These are phyloP conservation scores for Cystoderma amianthinum DNA, from an alignment of 768 basidiomycete genomes.

Conservation along the genomic window DNA sequence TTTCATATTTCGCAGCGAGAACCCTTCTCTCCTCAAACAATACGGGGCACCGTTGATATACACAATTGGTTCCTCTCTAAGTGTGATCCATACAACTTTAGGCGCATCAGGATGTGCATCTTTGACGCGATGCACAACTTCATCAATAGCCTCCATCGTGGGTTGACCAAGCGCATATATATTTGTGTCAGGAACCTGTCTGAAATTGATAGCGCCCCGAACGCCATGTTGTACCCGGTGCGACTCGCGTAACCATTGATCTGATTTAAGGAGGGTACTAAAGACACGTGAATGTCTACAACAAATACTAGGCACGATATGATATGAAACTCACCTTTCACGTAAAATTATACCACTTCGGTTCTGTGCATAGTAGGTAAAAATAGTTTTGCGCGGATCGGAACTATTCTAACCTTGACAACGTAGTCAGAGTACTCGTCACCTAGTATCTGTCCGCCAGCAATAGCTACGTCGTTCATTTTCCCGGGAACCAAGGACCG, in stretches of 20 bases:
- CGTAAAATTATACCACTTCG: constrained; percentile 92
- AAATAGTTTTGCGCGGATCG: not conserved
- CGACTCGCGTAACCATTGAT: constrained; percentile 81
- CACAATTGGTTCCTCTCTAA: constrained; percentile 89
- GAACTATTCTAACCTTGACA: constrained; percentile 52
- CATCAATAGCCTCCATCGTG: constrained; percentile 77
- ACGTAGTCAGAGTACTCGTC: constrained; percentile 97
- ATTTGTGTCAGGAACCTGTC: constrained; percentile 70
- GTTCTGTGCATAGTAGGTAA: constrained; percentile 40
- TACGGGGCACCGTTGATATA: constrained; percentile 93
- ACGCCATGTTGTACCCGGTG: constrained; percentile 60
- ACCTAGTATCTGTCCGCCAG: constrained; percentile 81
- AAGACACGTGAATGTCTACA: not conserved
- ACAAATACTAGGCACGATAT: not conserved
- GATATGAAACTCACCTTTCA: constrained; percentile 52
- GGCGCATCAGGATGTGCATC: constrained; percentile 50
- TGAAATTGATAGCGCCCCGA: constrained; percentile 93
- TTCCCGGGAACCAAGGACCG: constrained; percentile 57
- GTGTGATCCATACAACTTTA: constrained; percentile 81
- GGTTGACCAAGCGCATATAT: constrained; percentile 95
- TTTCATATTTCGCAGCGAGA: constrained; percentile 92
- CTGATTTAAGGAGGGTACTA: constrained; percentile 86
- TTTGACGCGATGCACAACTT: constrained; percentile 64
- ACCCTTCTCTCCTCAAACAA: constrained; percentile 79
- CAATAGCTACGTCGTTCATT: constrained; percentile 66